Conservation (phyloP, 2,329 filamentous ascomycete species). For the Cryphonectria parasitica region DNA sequence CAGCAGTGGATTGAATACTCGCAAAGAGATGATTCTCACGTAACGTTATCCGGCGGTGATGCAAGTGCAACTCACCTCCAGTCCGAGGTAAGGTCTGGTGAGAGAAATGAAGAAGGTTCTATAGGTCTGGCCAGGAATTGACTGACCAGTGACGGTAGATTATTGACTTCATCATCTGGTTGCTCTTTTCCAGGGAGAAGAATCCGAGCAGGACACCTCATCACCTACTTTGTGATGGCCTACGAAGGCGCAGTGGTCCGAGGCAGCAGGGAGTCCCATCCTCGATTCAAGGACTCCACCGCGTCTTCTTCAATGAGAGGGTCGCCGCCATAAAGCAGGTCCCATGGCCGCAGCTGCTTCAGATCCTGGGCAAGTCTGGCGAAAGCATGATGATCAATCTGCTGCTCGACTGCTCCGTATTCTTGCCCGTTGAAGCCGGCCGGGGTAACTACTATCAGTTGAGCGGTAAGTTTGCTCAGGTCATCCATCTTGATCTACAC, state of each 20-base stretch:
- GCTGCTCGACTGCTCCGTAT: slow-evolving; percentile 78
- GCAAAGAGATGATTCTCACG: slow-evolving; percentile 62
- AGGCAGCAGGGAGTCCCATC: slow-evolving; percentile 32
- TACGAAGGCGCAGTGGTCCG: slow-evolving; percentile 52
- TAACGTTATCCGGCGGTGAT: slow-evolving; percentile 55
- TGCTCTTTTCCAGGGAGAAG: slow-evolving; percentile 67
- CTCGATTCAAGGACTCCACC: slow-evolving; percentile 67
- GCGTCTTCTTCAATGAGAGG: slow-evolving; percentile 69
- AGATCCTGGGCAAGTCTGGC: slow-evolving; percentile 73
- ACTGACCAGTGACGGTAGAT: slow-evolving; percentile 54
- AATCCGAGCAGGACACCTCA: slow-evolving; percentile 57
- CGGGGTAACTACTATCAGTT: slow-evolving; percentile 75
- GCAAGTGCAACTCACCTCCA: slow-evolving; percentile 57
- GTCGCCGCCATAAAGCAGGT: slow-evolving; percentile 68
- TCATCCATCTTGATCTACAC: background rate
- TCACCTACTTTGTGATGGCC: slow-evolving; percentile 86
- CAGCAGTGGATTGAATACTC: slow-evolving; percentile 65
- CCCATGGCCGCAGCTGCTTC: slow-evolving; percentile 77
- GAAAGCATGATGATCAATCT: slow-evolving; percentile 79
- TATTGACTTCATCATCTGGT: slow-evolving; percentile 77
- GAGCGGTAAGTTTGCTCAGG: slow-evolving; percentile 61
- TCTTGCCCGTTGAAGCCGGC: slow-evolving; percentile 62
- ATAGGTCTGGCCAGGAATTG: slow-evolving; percentile 12
- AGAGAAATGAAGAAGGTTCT: background rate
- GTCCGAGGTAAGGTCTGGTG: slow-evolving; percentile 59